Evolutionary conservation across 2,329 filamentous ascomycete species (phyloP), one percentile per base, ranked within the genome.

Genomic region (Trichoderma endophyticum): DNA sequence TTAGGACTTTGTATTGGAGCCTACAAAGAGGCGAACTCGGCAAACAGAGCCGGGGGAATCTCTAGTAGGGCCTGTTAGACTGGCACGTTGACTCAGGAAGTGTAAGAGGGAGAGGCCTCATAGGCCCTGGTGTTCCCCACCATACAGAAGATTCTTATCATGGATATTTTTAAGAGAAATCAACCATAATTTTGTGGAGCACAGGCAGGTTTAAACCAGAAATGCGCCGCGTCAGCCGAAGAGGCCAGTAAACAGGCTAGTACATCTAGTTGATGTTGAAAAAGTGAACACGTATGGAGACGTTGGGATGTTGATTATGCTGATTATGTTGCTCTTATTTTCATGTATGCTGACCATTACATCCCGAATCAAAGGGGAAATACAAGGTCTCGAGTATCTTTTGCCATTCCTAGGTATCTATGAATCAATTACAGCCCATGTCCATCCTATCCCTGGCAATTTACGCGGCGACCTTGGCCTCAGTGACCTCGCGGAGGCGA

Each of bases 381-480:
- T 43, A 43, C 39, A 43, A n/a, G 3, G 15, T 43, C 0, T 7
- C 15, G 7, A 43, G 9, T 59, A 28, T 32, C 28, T 59, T 21
- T 21, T 8, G 43, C 43, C n/a, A n/a, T n/a, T 8, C 24, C 39
- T 43, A 43, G 39, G 39, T 6, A 60, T 32, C 57, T 8, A 60
- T 34, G 7, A 24, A 60, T 60, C 57, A 14, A 30, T 7, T 21
- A 51, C 9, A 51, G 43, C 18, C n/a, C n/a, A 21, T 51, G 12
- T 9, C 8, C 30, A 51, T 48, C 18, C 43, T 26, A 32, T 43
- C 56, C 28, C 18, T 32, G 54, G 15, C 26, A 2, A 26, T 28
- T 59, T 36, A 70, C 12, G 43, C 64, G 34, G 66, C 57, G 36
- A 70, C 39, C 30, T 62, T 43, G 39, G 69, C 69, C n/a, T 71